Evolutionary conservation across 331 rosid species (phyloP).

Genomic region (Spiraea crenata): DNA sequence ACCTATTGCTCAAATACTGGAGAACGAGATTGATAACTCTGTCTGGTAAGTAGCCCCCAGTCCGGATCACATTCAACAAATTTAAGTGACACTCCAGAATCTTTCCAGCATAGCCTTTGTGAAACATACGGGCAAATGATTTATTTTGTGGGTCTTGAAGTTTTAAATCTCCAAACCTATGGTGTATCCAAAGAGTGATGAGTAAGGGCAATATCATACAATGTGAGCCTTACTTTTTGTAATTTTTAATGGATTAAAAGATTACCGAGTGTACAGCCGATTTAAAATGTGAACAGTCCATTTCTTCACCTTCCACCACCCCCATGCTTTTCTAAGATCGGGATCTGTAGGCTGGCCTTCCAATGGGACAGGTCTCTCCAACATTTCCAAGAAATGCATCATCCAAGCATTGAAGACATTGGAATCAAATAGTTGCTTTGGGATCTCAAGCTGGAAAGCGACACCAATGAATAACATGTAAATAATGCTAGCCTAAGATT

Average conservation of each 20-base stretch:
- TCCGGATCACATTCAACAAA: conserved; percentile 68
- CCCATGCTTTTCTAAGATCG: conserved; percentile 85
- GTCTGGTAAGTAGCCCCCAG: conserved; percentile 86
- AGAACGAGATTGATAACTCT: conserved; percentile 87
- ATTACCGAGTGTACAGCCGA: conserved; percentile 85
- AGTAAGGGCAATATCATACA: not conserved
- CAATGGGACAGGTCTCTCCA: conserved; percentile 85
- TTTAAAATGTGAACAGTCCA: conserved; percentile 92
- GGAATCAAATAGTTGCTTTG: conserved; percentile 73
- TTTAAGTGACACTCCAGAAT: conserved; percentile 84
- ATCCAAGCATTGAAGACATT: conserved; percentile 87
- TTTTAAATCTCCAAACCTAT: conserved; percentile 89
- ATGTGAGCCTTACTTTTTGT: not conserved
- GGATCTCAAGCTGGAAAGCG: conserved; percentile 76
- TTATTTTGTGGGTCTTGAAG: conserved; percentile 73
- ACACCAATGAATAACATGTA: conserved; percentile 6
- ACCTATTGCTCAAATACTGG: conserved; percentile 92
- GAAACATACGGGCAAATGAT: conserved; percentile 89
- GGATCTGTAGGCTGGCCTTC: conserved; percentile 96
- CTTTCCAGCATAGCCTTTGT: conserved; percentile 78
- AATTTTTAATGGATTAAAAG: not conserved
- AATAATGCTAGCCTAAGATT: not conserved
- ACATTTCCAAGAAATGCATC: conserved; percentile 65
- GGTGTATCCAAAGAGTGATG: conserved; percentile 11
- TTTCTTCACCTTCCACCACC: conserved; percentile 99